Base-by-base conservation (phyloP, 352 stramenopile species). In the Pythium myriotylum region DNA sequence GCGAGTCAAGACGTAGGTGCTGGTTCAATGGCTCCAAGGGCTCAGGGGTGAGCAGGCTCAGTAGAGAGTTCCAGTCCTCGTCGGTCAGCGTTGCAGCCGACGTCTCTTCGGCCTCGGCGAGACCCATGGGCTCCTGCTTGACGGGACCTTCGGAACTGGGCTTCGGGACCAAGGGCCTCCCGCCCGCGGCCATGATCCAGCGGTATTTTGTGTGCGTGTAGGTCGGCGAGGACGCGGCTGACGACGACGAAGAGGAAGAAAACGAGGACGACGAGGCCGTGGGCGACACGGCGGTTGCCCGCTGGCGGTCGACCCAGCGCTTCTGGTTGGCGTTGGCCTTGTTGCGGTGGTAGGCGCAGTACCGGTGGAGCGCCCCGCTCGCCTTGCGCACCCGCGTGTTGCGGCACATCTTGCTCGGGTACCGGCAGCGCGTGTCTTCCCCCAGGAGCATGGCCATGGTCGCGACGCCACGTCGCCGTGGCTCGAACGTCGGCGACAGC, bases 271-370 rank as follows among this genome's bases (percentile, higher is more conserved):
- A 26, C 14, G 20, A 45, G 19, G 32, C 22, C 17, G 33, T 35
- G 2, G 57, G 40, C 2, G 48, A 48, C 7, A 20, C 32, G 6
- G 22, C 16, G 16, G 42, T 27, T 33, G 63, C 54, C 19, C 67
- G 67, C 22, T 65, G 67, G 23, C 59, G 59, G 13, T 65, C 48
- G 22, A 65, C 62, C 49, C 63, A 70, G 32, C 68, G 68, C 40
- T 68, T 68, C 32, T 77, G 70, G 54, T 65, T 72, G 24, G 60
- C 52, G 49, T 77, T 77, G 46, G 70, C 70, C 45, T 73, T 72
- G 46, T 56, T 45, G 16, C 70, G 67, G 43, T 78, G 70, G 43
- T 65, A 62, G 13, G 67, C 61, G 54, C 70, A 78, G 41, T 73
- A 65, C 0, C 61, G 54, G 23, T 78, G 70, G 7, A 72, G 48